Evolutionary conservation across 2,329 filamentous ascomycete genomes (phyloP).

Genomic region (Parafenestella ontariensis): DNA sequence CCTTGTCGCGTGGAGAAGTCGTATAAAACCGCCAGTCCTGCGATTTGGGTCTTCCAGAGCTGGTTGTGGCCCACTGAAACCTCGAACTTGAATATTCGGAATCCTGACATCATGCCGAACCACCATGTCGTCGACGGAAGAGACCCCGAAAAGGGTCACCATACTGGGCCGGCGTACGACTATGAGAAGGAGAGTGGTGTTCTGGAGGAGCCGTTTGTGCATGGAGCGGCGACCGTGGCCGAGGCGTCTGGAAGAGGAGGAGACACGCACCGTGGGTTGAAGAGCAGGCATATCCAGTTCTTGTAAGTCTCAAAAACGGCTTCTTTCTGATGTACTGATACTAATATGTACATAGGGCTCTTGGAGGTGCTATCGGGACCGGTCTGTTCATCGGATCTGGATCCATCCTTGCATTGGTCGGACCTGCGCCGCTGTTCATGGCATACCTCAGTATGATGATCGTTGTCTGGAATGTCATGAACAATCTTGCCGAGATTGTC

Average conservation of each 20-base stretch:
- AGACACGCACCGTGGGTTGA: constrained; percentile 46
- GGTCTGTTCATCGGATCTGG: constrained; percentile 48
- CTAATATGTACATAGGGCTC: constrained; percentile 60
- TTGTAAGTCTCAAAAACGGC: constrained; percentile 26
- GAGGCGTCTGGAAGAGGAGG: constrained; percentile 38
- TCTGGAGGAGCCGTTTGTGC: constrained; percentile 34
- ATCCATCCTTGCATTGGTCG: constrained; percentile 40
- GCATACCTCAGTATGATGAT: constrained; percentile 48
- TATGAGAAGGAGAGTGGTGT: constrained; percentile 21
- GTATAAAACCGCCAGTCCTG: background rate
- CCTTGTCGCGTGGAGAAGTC: background rate
- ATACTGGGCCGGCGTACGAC: constrained; percentile 19
- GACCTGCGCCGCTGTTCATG: constrained; percentile 47
- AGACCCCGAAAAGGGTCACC: constrained; percentile 36
- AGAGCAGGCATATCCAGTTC: constrained; percentile 49
- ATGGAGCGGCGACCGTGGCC: constrained; percentile 37
- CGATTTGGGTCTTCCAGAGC: background rate
- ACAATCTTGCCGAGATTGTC: constrained; percentile 50
- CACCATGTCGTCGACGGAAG: constrained; percentile 24
- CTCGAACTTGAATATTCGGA: background rate
- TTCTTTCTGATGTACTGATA: background rate
- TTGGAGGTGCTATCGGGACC: constrained; percentile 63
- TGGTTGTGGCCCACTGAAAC: background rate
- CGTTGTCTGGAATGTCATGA: constrained; percentile 51
- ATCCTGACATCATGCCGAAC: constrained; percentile 27